Evolutionary conservation across 805 yeast genomes (phyloP), one percentile per base, ranked within the genome.

Genomic region (Hanseniaspora singularis): DNA sequence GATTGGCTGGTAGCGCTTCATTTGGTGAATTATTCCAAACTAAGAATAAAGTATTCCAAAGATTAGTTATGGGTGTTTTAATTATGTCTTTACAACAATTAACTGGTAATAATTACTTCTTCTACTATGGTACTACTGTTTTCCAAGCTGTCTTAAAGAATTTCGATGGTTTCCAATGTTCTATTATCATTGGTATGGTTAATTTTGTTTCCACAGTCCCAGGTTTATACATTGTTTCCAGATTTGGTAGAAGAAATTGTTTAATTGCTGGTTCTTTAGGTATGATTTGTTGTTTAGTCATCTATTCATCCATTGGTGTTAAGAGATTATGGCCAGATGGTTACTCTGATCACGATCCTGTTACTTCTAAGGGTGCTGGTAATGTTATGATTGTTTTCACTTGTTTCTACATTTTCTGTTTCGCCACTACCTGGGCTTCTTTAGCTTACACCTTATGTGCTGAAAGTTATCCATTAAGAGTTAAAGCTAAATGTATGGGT

Each of bases 341-440:
- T 57, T 51, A 52, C 28, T 54, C 54, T 31, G 53, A 55, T 19
- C 50, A 56, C n/a, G n/a, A n/a, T n/a, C n/a, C n/a, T n/a, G n/a
- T n/a, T 33, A 48, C 58, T 16, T 52, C 55, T 38, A 54, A 48
- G 16, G 51, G 51, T 31, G 58, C 63, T 33, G 69, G 69, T 57
- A 55, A 64, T 53, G 60, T 60, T 46, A 63, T 65, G 60, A 64
- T 65, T 54, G 60, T 60, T 46, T 63, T 65, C 55, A 57, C 67
- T 12, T 61, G 64, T 55, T 51, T 64, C 52, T 78, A 68, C 68
- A 74, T 78, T 53, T 76, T 77, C 72, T 76, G 69, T 69, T 78
- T 77, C 56, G 84, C 84, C 28, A 70, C 77, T 40, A 73, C 82
- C 20, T 78, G 84, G 84, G 84, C 81, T 54, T 81, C 82, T 57